phyloP scores from a whole-genome alignment of 2,329 filamentous ascomycete species.

The Diatrype stigma region DNA sequence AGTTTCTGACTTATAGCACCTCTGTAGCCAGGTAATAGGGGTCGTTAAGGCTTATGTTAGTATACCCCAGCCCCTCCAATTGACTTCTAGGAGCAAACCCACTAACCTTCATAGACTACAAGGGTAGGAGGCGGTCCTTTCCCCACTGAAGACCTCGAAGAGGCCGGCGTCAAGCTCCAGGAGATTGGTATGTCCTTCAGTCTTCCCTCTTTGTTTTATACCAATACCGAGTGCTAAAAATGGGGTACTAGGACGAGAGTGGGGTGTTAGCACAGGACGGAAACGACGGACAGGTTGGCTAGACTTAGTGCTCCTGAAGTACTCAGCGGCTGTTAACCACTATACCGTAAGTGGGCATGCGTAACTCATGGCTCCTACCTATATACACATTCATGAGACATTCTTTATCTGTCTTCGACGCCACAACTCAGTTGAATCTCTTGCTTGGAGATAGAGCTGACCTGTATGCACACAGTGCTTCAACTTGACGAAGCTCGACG shows the following conservation, averaged over 20 bases:
- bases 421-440: too few species aligned
- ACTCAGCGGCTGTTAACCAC: conserved; percentile 25
- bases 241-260: conserved; percentile 18
- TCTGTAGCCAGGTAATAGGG: conserved; percentile 45
- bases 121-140: conserved; percentile 52
- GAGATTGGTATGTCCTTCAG: conserved; percentile 21
- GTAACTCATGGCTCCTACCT: too few species aligned
- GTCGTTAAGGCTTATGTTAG: conserved; percentile 50
- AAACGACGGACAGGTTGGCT: conserved; percentile 45
- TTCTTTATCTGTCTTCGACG: too few species aligned
- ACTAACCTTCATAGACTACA: conserved; percentile 43
- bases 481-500: conserved; percentile 46
- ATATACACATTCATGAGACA: too few species aligned
- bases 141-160: conserved; percentile 27
- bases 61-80: neutral
- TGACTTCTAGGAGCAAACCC: neutral
- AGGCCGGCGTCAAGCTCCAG: conserved; percentile 29
- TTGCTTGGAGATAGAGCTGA: too few species aligned
- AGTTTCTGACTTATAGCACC: too few species aligned
- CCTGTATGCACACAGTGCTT: conserved; percentile 20
- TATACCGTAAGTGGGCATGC: too few species aligned
- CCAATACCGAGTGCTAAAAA: neutral
- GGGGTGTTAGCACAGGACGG: conserved; percentile 42
- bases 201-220: neutral
- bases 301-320: conserved; percentile 52